Evolutionary conservation across 2,329 filamentous ascomycete species (phyloP).

Genomic region (Trichoderma breve): DNA sequence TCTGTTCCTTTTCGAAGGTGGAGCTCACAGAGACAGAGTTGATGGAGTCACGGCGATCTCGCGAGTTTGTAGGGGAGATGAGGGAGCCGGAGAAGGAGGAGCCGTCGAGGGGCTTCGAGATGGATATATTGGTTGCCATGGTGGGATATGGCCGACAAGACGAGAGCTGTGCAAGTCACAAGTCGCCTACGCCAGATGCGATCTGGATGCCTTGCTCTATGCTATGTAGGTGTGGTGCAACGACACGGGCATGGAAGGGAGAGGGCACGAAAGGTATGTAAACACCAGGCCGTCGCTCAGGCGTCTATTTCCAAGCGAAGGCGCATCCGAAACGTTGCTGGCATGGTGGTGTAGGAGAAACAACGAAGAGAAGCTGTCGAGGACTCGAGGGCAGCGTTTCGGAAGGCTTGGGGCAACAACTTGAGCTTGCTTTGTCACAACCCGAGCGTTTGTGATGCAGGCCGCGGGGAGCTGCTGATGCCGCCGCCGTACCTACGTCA

Average conservation of each 20-base stretch:
- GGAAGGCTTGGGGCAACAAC: not conserved
- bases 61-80: slow-evolving; percentile 33
- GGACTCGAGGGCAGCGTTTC: not conserved
- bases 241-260: not conserved
- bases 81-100: slow-evolving; percentile 29
- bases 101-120: slow-evolving; percentile 32
- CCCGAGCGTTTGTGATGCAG: slow-evolving; percentile 2
- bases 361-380: not conserved
- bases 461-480: slow-evolving; percentile 3
- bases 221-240: not conserved
- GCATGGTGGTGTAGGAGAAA: slow-evolving; percentile 7
- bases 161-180: not conserved
- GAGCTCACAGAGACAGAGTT: slow-evolving; percentile 42
- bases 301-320: slow-evolving; percentile 15
- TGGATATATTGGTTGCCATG: slow-evolving; percentile 33
- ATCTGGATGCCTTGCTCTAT: not conserved
- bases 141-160: not conserved
- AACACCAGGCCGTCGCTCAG: slow-evolving; percentile 11
- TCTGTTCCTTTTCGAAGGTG: slow-evolving; percentile 63
- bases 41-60: slow-evolving; percentile 40
- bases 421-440: not conserved
- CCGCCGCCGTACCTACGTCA: slow-evolving; percentile 2
- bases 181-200: not conserved
- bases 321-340: slow-evolving; percentile 6
- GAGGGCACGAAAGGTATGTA: not conserved